Conservation (phyloP, 192 early-diverging fungal species). For the Phlyctochytrium bullatum region DNA sequence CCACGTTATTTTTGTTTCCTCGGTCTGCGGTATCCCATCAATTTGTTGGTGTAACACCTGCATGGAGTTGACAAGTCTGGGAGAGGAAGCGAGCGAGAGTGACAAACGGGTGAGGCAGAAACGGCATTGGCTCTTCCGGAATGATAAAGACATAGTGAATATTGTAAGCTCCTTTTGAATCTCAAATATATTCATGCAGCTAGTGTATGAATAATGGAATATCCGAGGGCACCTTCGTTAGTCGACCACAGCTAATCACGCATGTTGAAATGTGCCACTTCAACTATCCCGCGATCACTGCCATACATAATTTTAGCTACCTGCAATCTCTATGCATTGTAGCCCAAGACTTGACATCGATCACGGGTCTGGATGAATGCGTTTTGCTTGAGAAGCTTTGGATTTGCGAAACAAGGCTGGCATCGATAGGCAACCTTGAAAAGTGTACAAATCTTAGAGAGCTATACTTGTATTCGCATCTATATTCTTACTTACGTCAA, state of each 20-base stretch:
- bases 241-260: slow-evolving; percentile 14
- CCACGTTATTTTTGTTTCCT: background rate
- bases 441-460: slow-evolving; percentile 32
- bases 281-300: slow-evolving; percentile 44
- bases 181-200: background rate
- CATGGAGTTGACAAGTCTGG: background rate
- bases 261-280: slow-evolving; percentile 59
- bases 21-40: background rate
- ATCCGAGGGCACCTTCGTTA: slow-evolving; percentile 22
- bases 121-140: slow-evolving; percentile 26
- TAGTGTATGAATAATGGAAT: slow-evolving; percentile 45
- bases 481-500: background rate
- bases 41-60: background rate
- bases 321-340: slow-evolving; percentile 50
- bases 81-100: background rate
- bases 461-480: slow-evolving; percentile 46
- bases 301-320: slow-evolving; percentile 37
- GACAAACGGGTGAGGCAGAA: slow-evolving; percentile 1
- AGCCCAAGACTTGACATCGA: slow-evolving; percentile 52
- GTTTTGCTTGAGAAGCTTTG: slow-evolving; percentile 47
- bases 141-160: slow-evolving; percentile 30
- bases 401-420: slow-evolving; percentile 56
- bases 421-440: slow-evolving; percentile 41
- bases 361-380: slow-evolving; percentile 41
- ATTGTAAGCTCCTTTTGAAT: slow-evolving; percentile 22